Conservation (phyloP, 345 rosid species). For the Lumnitzera racemosa region DNA sequence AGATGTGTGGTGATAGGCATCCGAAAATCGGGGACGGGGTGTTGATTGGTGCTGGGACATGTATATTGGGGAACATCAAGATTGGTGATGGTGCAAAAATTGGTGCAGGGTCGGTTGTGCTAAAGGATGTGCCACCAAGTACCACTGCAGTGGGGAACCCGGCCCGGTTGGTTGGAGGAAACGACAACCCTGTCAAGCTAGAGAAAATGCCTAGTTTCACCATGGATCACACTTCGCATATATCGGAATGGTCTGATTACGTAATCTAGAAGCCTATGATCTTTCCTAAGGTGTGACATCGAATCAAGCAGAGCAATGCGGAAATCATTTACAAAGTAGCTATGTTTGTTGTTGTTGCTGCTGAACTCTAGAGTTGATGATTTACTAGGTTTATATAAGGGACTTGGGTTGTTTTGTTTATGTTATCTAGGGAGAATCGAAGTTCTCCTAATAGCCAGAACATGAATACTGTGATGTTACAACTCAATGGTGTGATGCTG, state of each 20-base stretch:
- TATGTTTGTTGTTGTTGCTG: no score
- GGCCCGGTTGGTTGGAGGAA: slow-evolving; percentile 73
- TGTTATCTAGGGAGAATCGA: no score
- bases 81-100: slow-evolving; percentile 93
- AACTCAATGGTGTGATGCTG: no score
- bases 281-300: no score
- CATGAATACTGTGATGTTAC: no score
- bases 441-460: no score
- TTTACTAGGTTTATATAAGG: no score
- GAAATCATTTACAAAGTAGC: no score
- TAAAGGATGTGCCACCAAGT: slow-evolving; percentile 70
- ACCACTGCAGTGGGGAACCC: slow-evolving; percentile 94
- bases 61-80: slow-evolving; percentile 71
- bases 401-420: no score
- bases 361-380: no score
- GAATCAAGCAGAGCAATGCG: no score
- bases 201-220: slow-evolving; percentile 70
- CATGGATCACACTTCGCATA: slow-evolving; percentile 83
- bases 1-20: slow-evolving; percentile 68
- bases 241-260: slow-evolving; percentile 75
- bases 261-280: slow-evolving; percentile 35
- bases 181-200: slow-evolving; percentile 56
- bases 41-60: slow-evolving; percentile 87
- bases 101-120: slow-evolving; percentile 84
- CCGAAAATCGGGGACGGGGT: slow-evolving; percentile 97